Evolutionary conservation across 345 rosid species (phyloP), one percentile per base, ranked within the genome.

Genomic region (Hibiscus tridactylites): DNA sequence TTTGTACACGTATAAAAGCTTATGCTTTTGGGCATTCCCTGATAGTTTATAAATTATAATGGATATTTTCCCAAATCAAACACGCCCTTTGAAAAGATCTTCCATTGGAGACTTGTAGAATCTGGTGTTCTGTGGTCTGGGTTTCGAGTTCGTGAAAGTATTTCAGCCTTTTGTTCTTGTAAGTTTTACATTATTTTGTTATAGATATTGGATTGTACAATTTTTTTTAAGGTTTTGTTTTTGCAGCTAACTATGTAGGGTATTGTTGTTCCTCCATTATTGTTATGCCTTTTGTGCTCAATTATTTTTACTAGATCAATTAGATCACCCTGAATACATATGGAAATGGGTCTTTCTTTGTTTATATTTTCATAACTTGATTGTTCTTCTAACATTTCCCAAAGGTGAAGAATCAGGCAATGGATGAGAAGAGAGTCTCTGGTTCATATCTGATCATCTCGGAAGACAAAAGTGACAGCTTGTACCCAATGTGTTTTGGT

Each of bases 401-500:
- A 6, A 37, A 37, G 9, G 42, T 33, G 37, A 33, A 33, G 6
- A 33, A 4, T 33, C 60, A 60, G 72, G 72, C 7, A 74, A 89
- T 89, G 92, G 87, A 76, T 29, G 83, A 73, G 77, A 72, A 79
- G 59, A 67, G 52, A 50, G 46, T 58, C 17, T 71, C 76, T 5
- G 73, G 73, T 61, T 81, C 87, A 24, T 71, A 53, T 75, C 68
- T 74, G 70, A 46, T 73, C 65, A 71, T 68, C 54, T 60, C 80
- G 17, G 80, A 60, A 74, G 82, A 69, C 71, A 80, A 72, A 73
- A 72, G 70, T 7, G 83, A 84, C 19, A 71, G 75, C 73, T 80
- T 88, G 76, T 86, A 74, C 70, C 83, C 89, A 19, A 76, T 83
- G 82, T 88, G 77, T 79, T 85, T 88, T 72, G 92, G 96, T 11